Base-by-base conservation (phyloP, 1,139 yeast genomes). In the Scheffersomyces segobiensis region DNA sequence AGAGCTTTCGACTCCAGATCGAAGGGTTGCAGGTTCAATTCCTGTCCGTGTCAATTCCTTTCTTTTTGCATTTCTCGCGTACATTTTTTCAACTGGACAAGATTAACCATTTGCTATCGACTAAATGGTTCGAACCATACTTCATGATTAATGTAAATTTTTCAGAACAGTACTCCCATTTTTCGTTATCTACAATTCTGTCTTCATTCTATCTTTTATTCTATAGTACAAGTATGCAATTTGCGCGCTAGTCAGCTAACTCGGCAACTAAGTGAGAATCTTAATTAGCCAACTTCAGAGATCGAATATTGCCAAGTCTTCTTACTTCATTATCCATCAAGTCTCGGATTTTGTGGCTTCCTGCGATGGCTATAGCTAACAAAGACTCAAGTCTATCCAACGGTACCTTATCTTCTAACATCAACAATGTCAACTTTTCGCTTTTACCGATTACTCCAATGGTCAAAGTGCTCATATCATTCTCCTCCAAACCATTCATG, bases 1-100 rank as follows among this genome's bases (percentile, higher is more conserved):
- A 87, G 93, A 87, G 92, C 91, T 86, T 87, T 87, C 87, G 93
- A 88, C 87, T 88, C 92, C 92, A 87, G 61, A 83, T 84, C 88
- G 84, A 83, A 83, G 82, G 88, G 88, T 83, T 84, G 88, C 69
- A 65, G 68, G 69, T 65, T 65, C 69, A 62, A 65, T 64, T 65
- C 69, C 69, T 65, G 69, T 65, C 67, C 67, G 69, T 61, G 65
- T 62, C 65, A 62, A 55, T 60, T 59, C 55, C 56, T 58, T 60
- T 57, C 53, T 56, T 55, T 55, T 59, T 32, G 42, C 42, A 10
- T 24, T 24, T 24, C 5, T 24, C 32, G 8, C 8, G 2, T 24
- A 24, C 3, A 3, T 4, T 24, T 6, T 6, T 24, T 24, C 32
- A 24, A 24, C 5, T 6, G 32, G 8, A 24, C 5, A 24, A 24